Percentiles rank a stretch among this genome's conserved stretches.
These are phyloP conservation scores for Paramecium sonneborni DNA, from an alignment of 73 alveolate species.

Conservation along the genomic window DNA sequence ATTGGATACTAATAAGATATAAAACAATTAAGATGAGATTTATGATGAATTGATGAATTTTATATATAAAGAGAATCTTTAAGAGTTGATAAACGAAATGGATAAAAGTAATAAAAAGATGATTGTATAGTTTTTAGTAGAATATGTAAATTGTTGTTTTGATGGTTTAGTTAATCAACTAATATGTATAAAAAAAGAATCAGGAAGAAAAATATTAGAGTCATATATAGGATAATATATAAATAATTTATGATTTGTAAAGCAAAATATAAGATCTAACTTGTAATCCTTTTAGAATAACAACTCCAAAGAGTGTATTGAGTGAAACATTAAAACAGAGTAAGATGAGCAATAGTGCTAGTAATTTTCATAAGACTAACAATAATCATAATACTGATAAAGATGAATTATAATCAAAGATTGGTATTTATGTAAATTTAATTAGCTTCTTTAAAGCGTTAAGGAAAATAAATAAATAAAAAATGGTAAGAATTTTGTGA, in stretches of 20 bases:
- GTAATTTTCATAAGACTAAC: not conserved
- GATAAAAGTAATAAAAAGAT: not conserved
- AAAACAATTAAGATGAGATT: not conserved
- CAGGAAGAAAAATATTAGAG: conserved; percentile 9
- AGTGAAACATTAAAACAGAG: not conserved
- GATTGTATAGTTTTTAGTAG: conserved; percentile 31
- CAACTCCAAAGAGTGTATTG: conserved; percentile 26
- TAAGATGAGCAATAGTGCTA: conserved; percentile 39
- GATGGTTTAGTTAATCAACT: conserved; percentile 25
- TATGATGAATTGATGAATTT: not conserved
- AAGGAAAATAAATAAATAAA: conserved; percentile 25
- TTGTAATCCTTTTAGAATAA: not conserved
- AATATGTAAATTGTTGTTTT: conserved; percentile 27
- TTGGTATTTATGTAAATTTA: not conserved
- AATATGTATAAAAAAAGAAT: not conserved
- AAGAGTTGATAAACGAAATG: not conserved
- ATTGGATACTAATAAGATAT: not conserved
- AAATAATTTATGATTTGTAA: conserved; percentile 45
- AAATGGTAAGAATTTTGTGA: conserved; percentile 53
- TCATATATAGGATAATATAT: conserved; percentile 32
- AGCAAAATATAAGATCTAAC: conserved; percentile 31
- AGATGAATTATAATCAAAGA: not conserved
- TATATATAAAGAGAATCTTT: not conserved
- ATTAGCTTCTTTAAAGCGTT: not conserved
- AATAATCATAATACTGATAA: not conserved